Base-by-base conservation (phyloP, 768 basidiomycete genomes). In the Trametes punicea region DNA sequence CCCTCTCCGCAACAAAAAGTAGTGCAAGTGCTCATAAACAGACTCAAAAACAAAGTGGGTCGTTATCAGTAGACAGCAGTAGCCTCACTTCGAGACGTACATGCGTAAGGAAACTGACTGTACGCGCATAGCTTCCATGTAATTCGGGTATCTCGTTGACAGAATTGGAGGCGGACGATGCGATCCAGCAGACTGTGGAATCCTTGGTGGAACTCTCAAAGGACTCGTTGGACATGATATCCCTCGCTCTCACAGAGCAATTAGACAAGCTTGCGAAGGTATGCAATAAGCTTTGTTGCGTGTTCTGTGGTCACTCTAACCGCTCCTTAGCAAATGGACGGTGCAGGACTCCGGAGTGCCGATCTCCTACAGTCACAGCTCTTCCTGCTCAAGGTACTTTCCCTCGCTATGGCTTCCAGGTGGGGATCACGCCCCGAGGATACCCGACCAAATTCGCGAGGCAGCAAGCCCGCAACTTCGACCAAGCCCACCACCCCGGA, bases 291-390 rank as follows among this genome's bases (percentile, higher is more conserved):
- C 25, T 26, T 26, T 38, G 18, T 34, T 62, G 47, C 0, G 2
- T 15, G 18, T 16, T 18, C 4, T 25, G 25, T 33, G 29, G 26
- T 31, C 56, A 18, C n/a, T n/a, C n/a, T 16, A 36, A 21, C 34
- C 36, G 13, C 27, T 38, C 18, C 30, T 44, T 62, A 86, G 78
- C 85, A 84, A 74, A 73, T 75, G 57, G 81, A 83, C 63, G 59
- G 71, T 13, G 71, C 76, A 23, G 82, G 81, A 2, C 73, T 75
- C 51, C 72, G 80, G 54, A 75, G 84, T 2, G 75, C 90, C 16
- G 87, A 92, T 53, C 80, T 87, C 39, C 78, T 93, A 4, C 92
- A 95, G 66, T 94, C 93, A 0, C 90, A 94, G 67, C 76, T 95
- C 2, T 91, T 90, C 63, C 72, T 95, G 34, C 77, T 94, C 64